Evolutionary conservation across 129 eudicot genomes (phyloP).

Genomic region (Lactuca sativa): DNA sequence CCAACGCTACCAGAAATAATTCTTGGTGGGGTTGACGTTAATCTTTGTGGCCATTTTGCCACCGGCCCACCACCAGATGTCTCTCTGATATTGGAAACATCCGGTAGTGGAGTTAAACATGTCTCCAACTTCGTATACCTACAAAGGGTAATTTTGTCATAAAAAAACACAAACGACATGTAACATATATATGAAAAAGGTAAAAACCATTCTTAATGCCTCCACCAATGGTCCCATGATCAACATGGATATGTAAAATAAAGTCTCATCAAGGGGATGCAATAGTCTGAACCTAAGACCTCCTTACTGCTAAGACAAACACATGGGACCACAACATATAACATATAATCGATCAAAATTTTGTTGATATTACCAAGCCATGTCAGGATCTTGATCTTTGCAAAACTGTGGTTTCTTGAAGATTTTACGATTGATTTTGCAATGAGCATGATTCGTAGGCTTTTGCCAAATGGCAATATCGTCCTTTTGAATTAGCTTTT

Average conservation of each 20-base stretch:
- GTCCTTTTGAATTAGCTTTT: constrained; percentile 57
- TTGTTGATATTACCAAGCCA: constrained; percentile 59
- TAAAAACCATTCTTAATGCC: no score
- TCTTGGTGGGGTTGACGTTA: constrained; percentile 83
- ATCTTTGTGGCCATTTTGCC: constrained; percentile 78
- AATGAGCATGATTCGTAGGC: constrained; percentile 75
- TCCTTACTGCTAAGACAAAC: no score
- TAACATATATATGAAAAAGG: not conserved
- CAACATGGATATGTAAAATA: not conserved
- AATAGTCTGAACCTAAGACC: no score
- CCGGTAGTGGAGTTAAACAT: constrained; percentile 78
- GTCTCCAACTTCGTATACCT: constrained; percentile 87
- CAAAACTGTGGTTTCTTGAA: constrained; percentile 75
- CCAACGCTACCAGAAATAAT: constrained; percentile 53
- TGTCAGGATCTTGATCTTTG: constrained; percentile 57
- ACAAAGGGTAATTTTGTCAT: constrained; percentile 9
- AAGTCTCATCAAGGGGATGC: no score
- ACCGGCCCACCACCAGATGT: constrained; percentile 75
- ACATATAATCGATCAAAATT: not conserved
- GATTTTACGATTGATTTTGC: constrained; percentile 60
- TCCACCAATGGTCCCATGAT: not conserved
- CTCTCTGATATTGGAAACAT: constrained; percentile 61
- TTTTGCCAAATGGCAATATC: constrained; percentile 91
- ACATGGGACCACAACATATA: not conserved
- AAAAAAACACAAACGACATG: not conserved